A percentile compares a stretch with the other conserved stretches of the same genome.
phyloP scores from a whole-genome alignment of 2,329 filamentous ascomycete species.

The Cryphonectria nitschkei region DNA sequence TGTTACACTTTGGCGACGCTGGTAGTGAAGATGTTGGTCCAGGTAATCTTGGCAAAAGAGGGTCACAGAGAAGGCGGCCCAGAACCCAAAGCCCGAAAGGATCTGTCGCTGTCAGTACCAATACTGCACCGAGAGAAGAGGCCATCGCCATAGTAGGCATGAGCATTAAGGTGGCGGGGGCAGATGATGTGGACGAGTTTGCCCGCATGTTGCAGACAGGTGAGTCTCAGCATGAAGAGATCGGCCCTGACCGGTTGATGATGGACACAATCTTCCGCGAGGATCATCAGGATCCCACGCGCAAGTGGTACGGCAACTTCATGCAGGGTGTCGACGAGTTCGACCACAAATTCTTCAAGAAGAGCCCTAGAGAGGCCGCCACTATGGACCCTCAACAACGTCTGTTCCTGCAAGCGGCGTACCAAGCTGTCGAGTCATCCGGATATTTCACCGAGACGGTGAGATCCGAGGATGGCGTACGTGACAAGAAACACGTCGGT shows the following conservation, averaged over 20 bases:
- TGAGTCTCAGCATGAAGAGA: constrained; percentile 17
- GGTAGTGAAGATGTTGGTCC: no score
- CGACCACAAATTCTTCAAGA: background rate
- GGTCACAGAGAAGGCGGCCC: no score
- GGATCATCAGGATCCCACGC: constrained; percentile 19
- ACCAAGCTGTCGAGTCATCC: constrained; percentile 41
- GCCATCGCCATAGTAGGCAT: constrained; percentile 45
- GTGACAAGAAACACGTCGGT: background rate
- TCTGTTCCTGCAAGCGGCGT: constrained; percentile 41
- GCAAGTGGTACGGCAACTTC: constrained; percentile 13
- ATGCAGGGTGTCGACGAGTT: background rate
- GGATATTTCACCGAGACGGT: constrained; percentile 30
- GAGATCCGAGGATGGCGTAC: no score
- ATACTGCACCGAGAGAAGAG: constrained; percentile 1
- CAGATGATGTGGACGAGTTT: constrained; percentile 28
- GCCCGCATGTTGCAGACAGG: constrained; percentile 27
- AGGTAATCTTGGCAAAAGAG: no score
- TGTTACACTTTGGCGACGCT: constrained; percentile 28
- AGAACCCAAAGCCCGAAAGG: background rate
- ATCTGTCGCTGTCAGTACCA: no score
- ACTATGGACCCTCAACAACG: constrained; percentile 46
- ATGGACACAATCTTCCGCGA: background rate
- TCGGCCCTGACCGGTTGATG: background rate
- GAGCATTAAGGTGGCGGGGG: constrained; percentile 41
- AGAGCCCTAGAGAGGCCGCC: constrained; percentile 32